These are phyloP conservation scores for Rubus idaeus DNA, from an alignment of 306 rosid genomes.

Conservation along the genomic window DNA sequence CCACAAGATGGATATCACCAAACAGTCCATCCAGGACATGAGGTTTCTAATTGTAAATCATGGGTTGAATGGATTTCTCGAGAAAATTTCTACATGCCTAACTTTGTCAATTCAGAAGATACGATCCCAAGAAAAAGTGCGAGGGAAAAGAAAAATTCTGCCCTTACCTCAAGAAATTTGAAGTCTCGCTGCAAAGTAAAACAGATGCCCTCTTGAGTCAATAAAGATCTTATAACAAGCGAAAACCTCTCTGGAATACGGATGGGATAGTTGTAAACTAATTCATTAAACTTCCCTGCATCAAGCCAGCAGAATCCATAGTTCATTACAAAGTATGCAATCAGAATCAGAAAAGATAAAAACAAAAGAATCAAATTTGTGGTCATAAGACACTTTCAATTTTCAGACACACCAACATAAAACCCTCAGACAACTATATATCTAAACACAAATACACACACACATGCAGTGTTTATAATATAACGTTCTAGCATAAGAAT, in stretches of 20 bases:
- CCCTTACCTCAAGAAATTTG: conserved; percentile 93
- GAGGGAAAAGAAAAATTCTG: conserved; percentile 10
- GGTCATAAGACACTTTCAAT: conserved; percentile 13
- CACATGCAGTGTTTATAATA: too few relatives aligned
- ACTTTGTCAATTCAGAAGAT: conserved; percentile 5
- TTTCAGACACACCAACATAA: conserved; percentile 10
- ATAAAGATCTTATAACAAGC: conserved; percentile 85
- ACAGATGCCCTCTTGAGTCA: conserved; percentile 99
- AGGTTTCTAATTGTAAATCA: conserved; percentile 14
- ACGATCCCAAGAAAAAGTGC: conserved; percentile 9
- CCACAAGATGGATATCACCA: conserved; percentile 6
- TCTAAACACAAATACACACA: too few relatives aligned
- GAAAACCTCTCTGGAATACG: conserved; percentile 99
- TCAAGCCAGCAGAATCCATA: conserved; percentile 20
- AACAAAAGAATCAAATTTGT: conserved; percentile 4
- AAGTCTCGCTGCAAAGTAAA: conserved; percentile 86
- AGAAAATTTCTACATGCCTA: neutral
- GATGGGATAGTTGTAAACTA: conserved; percentile 98
- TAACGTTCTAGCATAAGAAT: neutral
- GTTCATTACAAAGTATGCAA: conserved; percentile 9
- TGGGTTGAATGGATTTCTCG: neutral
- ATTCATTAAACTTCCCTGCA: conserved; percentile 93
- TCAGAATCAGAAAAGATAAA: too few relatives aligned
- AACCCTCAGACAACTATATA: conserved; percentile 14
- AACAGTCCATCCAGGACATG: neutral